Base-by-base conservation (phyloP, 2,329 filamentous ascomycete genomes). In the Fusarium agapanthi region DNA sequence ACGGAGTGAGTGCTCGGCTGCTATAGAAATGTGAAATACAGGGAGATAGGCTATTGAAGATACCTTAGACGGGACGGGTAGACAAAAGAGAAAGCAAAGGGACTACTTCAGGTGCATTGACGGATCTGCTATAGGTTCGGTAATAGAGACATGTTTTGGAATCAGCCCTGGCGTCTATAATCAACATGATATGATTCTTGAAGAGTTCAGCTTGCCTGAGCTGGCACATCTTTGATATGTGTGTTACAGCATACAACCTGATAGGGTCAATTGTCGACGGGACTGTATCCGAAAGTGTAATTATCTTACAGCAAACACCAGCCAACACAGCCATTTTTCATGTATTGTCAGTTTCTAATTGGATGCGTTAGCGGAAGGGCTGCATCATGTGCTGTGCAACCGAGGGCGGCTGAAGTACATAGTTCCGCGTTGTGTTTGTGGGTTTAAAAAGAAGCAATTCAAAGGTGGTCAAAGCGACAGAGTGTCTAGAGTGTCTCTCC, bases 371-470 rank as follows among this genome's bases (percentile, higher is more conserved):
- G 26, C 51, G 51, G 30, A 32, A 38, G 32, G 48, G 61, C 53
- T 71, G 63, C 57, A 70, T 66, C 24, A 34, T 54, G 45, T 37
- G 51, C 48, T 37, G 64, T 68, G 59, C 24, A 30, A 65, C 50
- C 50, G 32, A 58, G 43, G 28, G 44, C 9, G 55, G 38, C 48
- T 60, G 28, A 48, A 30, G 28, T 16, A 34, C 32, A 14, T 34
- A 34, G 32, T 64, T 56, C 44, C 40, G 35, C 64, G 48, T 40
- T 55, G 37, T 68, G 58, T 47, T 47, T 64, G 65, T 26, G 30
- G 12, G 28, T 30, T n/a, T 7, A 26, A 30, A 40, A 54, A 57
- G 57, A 69, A 56, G 38, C 50, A 64, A 69, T 69, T 47, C 50
- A 37, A 5, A 41, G 40, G 24, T 35, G 38, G 65, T 34, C 51